Evolutionary conservation across 225 moss, liverwort and hornwort species (phyloP).

Genomic region (Neckera pumila): DNA sequence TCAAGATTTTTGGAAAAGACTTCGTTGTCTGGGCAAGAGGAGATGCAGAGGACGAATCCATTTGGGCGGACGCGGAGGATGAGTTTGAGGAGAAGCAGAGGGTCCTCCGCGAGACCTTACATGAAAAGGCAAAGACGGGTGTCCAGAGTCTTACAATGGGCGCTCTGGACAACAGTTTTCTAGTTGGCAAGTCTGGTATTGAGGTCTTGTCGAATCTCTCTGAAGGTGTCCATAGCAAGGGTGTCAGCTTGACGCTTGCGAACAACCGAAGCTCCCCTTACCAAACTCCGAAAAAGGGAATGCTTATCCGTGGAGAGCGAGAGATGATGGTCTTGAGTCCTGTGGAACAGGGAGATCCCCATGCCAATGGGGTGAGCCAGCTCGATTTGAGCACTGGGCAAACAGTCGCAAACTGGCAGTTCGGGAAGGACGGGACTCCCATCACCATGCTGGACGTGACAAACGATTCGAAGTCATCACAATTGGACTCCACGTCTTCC

Average conservation of each 20-base stretch:
- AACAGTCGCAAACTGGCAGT: conserved; percentile 61
- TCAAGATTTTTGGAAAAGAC: conserved; percentile 57
- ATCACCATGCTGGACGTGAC: conserved; percentile 57
- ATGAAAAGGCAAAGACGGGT: conserved; percentile 32
- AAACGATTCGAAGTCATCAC: conserved; percentile 35
- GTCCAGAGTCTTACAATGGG: conserved; percentile 56
- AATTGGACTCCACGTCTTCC: conserved; percentile 29
- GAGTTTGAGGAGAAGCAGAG: conserved; percentile 39
- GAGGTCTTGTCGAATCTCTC: conserved; percentile 47
- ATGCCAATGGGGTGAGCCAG: conserved; percentile 51
- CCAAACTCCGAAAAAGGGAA: conserved; percentile 55
- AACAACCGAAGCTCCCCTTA: conserved; percentile 1
- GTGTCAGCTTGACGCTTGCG: conserved; percentile 23
- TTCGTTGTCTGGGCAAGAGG: conserved; percentile 60
- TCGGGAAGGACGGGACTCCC: conserved; percentile 57
- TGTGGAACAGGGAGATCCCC: conserved; percentile 37
- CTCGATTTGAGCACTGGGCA: conserved; percentile 50
- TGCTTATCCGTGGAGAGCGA: conserved; percentile 59
- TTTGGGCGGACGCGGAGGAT: conserved; percentile 62
- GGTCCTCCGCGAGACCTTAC: conserved; percentile 37
- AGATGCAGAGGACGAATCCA: conserved; percentile 52
- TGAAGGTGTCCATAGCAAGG: conserved; percentile 40
- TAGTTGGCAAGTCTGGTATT: conserved; percentile 43
- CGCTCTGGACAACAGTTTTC: conserved; percentile 46
- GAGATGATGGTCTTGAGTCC: conserved; percentile 66